Percentiles rank a stretch among this genome's conserved stretches.
These are phyloP conservation scores for Aspergillus pseudoterreus DNA, from an alignment of 2,329 filamentous ascomycete species.

Conservation along the genomic window DNA sequence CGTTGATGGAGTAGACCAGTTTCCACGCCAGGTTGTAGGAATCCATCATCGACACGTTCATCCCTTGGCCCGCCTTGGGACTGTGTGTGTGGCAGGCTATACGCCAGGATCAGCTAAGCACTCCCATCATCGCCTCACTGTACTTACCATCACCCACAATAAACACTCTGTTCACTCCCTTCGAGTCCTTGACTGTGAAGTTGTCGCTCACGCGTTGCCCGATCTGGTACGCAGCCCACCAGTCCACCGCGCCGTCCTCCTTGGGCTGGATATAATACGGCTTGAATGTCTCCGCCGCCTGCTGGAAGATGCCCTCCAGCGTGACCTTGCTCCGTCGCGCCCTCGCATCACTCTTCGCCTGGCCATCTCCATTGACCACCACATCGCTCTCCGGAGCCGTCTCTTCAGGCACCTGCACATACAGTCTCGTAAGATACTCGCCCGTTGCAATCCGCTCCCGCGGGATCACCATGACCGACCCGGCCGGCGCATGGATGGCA, in stretches of 20 bases:
- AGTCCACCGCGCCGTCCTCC: conserved; percentile 57
- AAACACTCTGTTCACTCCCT: conserved; percentile 68
- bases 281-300: conserved; percentile 62
- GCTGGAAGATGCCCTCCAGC: conserved; percentile 59
- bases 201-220: conserved; percentile 58
- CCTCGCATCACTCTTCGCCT: conserved; percentile 54
- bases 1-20: conserved; percentile 33
- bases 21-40: conserved; percentile 43
- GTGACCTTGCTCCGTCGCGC: conserved; percentile 62
- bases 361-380: conserved; percentile 30
- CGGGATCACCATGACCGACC: conserved; percentile 77
- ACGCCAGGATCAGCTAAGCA: background rate
- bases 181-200: conserved; percentile 57
- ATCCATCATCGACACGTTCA: conserved; percentile 74
- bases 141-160: conserved; percentile 61
- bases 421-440: conserved; percentile 68
- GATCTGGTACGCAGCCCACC: conserved; percentile 75
- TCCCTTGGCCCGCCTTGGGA: conserved; percentile 73
- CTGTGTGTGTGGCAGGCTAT: conserved; percentile 73
- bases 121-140: background rate
- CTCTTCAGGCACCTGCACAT: conserved; percentile 44
- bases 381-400: conserved; percentile 23
- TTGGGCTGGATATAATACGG: conserved; percentile 64
- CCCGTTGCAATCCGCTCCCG: conserved; percentile 59
- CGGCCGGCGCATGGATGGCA: conserved; percentile 69